Conservation (phyloP, 148 eudicot species). For the Rhododendron griersonianum region DNA sequence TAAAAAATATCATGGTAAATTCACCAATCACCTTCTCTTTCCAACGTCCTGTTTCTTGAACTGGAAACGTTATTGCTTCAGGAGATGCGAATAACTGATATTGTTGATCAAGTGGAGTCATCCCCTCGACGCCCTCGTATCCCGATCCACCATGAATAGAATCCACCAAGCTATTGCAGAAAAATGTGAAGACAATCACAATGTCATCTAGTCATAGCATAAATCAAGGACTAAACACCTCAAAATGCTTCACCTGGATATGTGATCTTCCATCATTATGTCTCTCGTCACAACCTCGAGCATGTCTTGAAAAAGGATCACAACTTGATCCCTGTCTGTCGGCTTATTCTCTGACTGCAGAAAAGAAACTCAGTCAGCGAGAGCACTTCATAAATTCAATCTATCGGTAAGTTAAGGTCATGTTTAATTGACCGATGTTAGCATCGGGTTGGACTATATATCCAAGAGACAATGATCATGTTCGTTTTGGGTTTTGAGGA, state of each 20-base stretch:
- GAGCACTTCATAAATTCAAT: not conserved
- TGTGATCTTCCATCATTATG: slow-evolving; percentile 78
- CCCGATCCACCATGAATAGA: slow-evolving; percentile 61
- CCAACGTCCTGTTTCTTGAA: slow-evolving; percentile 88
- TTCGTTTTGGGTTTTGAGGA: too few species aligned
- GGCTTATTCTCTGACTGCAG: slow-evolving; percentile 68
- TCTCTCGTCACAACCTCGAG: slow-evolving; percentile 91
- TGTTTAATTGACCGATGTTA: not conserved
- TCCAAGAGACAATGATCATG: not conserved
- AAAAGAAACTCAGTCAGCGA: not conserved
- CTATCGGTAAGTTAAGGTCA: not conserved
- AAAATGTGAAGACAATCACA: not conserved
- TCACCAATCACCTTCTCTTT: slow-evolving; percentile 68
- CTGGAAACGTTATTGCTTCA: slow-evolving; percentile 87
- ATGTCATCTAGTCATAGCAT: not conserved
- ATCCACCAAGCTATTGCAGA: slow-evolving; percentile 48
- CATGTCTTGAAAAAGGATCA: slow-evolving; percentile 93
- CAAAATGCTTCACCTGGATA: slow-evolving; percentile 36
- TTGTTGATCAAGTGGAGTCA: slow-evolving; percentile 61
- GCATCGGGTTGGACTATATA: not conserved
- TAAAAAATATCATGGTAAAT: not conserved
- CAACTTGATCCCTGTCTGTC: slow-evolving; percentile 84
- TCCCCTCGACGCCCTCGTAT: slow-evolving; percentile 61
- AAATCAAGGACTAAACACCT: not conserved
- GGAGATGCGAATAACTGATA: slow-evolving; percentile 84